These are phyloP conservation scores for Linum usitatissimum DNA, from an alignment of 345 rosid species.

Conservation along the genomic window DNA sequence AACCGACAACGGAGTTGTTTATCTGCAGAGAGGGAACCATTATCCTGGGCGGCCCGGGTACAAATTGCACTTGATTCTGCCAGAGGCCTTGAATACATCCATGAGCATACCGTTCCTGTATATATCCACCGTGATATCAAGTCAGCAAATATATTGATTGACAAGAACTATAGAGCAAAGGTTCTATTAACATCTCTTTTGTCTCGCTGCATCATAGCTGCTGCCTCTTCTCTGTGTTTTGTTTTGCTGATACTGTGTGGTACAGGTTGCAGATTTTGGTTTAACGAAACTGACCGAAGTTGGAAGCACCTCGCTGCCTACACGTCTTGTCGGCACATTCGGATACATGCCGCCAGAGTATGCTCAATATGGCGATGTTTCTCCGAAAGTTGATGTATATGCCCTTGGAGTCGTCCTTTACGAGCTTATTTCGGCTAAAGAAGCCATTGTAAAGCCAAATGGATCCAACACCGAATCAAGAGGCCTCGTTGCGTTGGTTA, in stretches of 20 bases:
- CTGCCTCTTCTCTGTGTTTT: neutral
- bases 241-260: conserved; percentile 1
- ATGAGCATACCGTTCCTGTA: conserved; percentile 23
- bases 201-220: neutral
- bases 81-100: conserved; percentile 32
- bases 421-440: conserved; percentile 8
- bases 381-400: conserved; percentile 7
- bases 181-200: conserved; percentile 8
- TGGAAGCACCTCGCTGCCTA: conserved; percentile 17
- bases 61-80: conserved; percentile 33
- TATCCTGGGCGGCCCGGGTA: conserved; percentile 18
- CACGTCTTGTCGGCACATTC: conserved; percentile 32
- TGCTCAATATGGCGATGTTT: conserved; percentile 8
- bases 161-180: conserved; percentile 26
- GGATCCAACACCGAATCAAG: conserved; percentile 3
- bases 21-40: conserved; percentile 23
- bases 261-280: conserved; percentile 32
- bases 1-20: neutral
- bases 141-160: conserved; percentile 29
- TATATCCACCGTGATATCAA: conserved; percentile 31
- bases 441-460: conserved; percentile 6
- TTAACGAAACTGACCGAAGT: conserved; percentile 26
- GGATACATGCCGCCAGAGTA: conserved; percentile 39
- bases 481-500: conserved; percentile 6
- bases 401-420: conserved; percentile 9